Evolutionary conservation across 2,329 filamentous ascomycete species (phyloP).

Genomic region (Nigrospora osmanthi): DNA sequence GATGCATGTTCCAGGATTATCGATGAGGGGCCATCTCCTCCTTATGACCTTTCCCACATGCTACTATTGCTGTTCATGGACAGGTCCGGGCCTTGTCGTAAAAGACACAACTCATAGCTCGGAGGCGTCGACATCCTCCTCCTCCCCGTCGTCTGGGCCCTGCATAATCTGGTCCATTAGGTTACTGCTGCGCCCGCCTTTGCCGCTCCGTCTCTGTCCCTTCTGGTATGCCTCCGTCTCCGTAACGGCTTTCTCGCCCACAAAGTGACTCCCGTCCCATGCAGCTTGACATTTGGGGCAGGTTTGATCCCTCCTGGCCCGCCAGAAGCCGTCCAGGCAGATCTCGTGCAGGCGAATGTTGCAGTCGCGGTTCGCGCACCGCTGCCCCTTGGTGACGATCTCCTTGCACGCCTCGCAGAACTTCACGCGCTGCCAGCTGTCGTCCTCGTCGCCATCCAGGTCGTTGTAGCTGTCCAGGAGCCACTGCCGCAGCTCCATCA

Average conservation of each 20-base stretch:
- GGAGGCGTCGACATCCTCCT: not conserved
- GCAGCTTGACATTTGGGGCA: slow-evolving; percentile 55
- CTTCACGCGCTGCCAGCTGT: slow-evolving; percentile 71
- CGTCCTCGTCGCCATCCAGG: slow-evolving; percentile 43
- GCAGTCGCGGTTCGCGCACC: slow-evolving; percentile 65
- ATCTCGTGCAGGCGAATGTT: slow-evolving; percentile 66
- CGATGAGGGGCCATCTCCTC: no score
- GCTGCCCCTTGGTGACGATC: slow-evolving; percentile 76
- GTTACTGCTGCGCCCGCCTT: slow-evolving; percentile 22
- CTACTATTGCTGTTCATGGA: no score
- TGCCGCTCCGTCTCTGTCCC: slow-evolving; percentile 28
- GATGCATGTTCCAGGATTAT: no score
- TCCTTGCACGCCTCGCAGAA: slow-evolving; percentile 84
- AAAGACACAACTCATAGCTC: no score
- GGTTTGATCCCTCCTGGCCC: slow-evolving; percentile 49
- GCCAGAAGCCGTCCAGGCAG: slow-evolving; percentile 68
- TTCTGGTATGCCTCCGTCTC: slow-evolving; percentile 41
- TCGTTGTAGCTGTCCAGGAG: slow-evolving; percentile 89
- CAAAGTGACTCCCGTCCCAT: slow-evolving; percentile 42
- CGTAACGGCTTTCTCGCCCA: slow-evolving; percentile 51
- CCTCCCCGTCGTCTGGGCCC: slow-evolving; percentile 16
- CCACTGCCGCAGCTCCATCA: slow-evolving; percentile 82
- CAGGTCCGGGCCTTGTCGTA: no score
- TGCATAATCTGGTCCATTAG: slow-evolving; percentile 24
- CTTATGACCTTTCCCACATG: no score